phyloP scores from a whole-genome alignment of 495 filamentous ascomycete genomes.

The Saxophila tyrrhenica region DNA sequence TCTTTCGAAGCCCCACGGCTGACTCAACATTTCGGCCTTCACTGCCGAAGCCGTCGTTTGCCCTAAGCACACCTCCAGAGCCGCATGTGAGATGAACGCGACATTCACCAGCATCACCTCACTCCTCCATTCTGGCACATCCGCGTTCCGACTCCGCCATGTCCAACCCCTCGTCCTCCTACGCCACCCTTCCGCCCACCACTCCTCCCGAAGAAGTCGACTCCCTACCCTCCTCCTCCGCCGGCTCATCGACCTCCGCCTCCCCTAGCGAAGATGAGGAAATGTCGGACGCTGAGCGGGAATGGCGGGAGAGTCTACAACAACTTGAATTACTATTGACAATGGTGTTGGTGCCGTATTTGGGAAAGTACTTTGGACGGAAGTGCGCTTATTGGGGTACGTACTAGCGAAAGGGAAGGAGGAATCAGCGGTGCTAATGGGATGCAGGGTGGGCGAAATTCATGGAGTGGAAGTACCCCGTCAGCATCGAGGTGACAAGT shows the following conservation, averaged over 20 bases:
- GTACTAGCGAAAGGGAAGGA: conserved; percentile 45
- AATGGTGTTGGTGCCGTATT: conserved; percentile 86
- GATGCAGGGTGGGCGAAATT: conserved; percentile 55
- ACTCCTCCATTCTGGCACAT: neutral
- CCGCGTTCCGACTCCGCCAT: conserved; percentile 4
- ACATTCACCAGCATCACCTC: neutral
- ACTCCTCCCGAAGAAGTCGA: conserved; percentile 47
- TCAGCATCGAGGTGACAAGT: conserved; percentile 50
- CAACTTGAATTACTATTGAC: conserved; percentile 84
- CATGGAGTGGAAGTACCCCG: conserved; percentile 69
- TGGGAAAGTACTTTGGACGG: conserved; percentile 86
- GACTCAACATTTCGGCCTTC: no score
- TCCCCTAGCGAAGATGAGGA: conserved; percentile 28
- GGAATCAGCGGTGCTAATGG: conserved; percentile 7
- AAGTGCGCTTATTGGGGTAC: conserved; percentile 94
- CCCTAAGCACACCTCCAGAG: no score
- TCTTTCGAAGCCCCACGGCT: no score
- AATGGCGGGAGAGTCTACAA: conserved; percentile 88
- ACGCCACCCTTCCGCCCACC: conserved; percentile 12
- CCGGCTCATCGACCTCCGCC: conserved; percentile 43
- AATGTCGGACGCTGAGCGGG: conserved; percentile 56
- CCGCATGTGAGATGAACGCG: no score
- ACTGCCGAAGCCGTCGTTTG: no score
- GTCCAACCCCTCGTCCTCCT: conserved; percentile 12
- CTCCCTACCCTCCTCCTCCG: conserved; percentile 65